phyloP scores from a whole-genome alignment of 2,329 filamentous ascomycete genomes.

The Ceratocystis ficicola region DNA sequence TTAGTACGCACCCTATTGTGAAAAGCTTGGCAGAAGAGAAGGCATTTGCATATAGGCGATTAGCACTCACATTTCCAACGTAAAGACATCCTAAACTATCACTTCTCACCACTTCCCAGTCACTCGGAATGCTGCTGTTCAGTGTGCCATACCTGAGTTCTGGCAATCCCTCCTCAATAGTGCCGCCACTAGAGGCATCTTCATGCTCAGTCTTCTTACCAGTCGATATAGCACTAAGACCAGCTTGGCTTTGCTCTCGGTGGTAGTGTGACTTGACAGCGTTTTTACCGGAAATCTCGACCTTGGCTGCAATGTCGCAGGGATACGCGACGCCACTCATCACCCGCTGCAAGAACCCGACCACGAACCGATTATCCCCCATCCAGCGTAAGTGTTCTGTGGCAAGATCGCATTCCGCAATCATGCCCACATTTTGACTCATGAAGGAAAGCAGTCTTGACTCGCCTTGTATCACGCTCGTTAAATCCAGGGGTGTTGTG shows the following conservation, averaged over 20 bases:
- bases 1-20: background rate
- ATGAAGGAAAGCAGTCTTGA: slow-evolving; percentile 71
- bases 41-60: background rate
- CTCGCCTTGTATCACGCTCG: slow-evolving; percentile 74
- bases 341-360: slow-evolving; percentile 67
- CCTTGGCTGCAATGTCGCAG: slow-evolving; percentile 75
- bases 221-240: slow-evolving; percentile 18
- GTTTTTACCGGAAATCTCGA: slow-evolving; percentile 64
- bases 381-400: slow-evolving; percentile 92
- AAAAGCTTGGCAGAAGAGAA: background rate
- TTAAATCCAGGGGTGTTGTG: slow-evolving; percentile 70
- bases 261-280: slow-evolving; percentile 63
- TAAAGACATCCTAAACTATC: slow-evolving; percentile 86
- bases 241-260: slow-evolving; percentile 28
- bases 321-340: slow-evolving; percentile 70
- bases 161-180: slow-evolving; percentile 47
- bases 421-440: slow-evolving; percentile 77
- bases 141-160: slow-evolving; percentile 67
- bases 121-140: slow-evolving; percentile 60
- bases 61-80: slow-evolving; percentile 60
- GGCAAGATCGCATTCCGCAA: slow-evolving; percentile 79
- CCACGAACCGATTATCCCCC: slow-evolving; percentile 72
- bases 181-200: slow-evolving; percentile 17
- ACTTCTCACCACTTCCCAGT: slow-evolving; percentile 62
- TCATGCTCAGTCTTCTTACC: slow-evolving; percentile 24